These are phyloP conservation scores for Leccinum griseonigrum DNA, from an alignment of 1,284 basidiomycete genomes.

Conservation along the genomic window DNA sequence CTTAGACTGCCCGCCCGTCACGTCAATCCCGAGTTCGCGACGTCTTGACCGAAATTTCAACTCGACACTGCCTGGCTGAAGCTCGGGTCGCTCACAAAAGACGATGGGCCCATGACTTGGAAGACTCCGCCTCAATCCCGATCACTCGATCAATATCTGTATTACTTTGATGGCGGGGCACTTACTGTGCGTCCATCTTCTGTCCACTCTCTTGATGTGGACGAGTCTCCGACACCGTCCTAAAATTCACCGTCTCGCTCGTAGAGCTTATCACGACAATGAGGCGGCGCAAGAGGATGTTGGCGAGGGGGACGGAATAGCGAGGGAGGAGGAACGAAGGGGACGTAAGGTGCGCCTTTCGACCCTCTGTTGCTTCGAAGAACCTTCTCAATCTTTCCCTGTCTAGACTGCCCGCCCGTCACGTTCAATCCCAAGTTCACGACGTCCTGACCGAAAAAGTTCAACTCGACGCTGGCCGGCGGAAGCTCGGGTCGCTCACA, in stretches of 20 bases:
- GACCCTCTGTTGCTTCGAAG: neutral
- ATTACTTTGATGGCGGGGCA: no score
- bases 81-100: no score
- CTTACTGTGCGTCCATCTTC: no score
- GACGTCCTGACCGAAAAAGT: no score
- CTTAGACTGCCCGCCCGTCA: no score
- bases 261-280: neutral
- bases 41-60: no score
- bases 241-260: neutral
- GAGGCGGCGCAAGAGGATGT: slow-evolving; percentile 36
- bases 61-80: no score
- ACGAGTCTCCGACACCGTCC: slow-evolving; percentile 26
- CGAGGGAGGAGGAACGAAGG: slow-evolving; percentile 58
- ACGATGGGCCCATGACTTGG: neutral
- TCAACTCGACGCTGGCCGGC: no score
- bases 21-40: no score
- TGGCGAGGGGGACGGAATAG: slow-evolving; percentile 53
- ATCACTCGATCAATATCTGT: no score
- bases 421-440: slow-evolving; percentile 56
- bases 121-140: neutral
- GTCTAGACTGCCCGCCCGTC: slow-evolving; percentile 56
- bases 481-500: no score
- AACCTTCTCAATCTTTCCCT: neutral
- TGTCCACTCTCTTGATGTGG: no score
- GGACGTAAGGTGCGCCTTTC: slow-evolving; percentile 48